Percentiles rank a stretch among this genome's conserved stretches.
Evolutionary conservation across 345 rosid genomes (phyloP).

Genomic region (Anastatica hierochuntica): DNA sequence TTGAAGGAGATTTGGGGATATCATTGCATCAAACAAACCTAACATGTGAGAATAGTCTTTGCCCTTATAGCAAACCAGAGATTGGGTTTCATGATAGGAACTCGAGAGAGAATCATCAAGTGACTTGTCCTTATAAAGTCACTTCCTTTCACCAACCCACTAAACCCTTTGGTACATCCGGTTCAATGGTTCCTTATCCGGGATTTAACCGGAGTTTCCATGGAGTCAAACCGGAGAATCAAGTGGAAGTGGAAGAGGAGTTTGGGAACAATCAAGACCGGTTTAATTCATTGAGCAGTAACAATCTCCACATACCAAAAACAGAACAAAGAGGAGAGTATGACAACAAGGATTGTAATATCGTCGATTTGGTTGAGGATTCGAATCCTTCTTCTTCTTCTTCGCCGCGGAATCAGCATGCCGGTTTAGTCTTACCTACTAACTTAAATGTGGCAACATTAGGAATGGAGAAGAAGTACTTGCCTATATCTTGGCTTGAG

Average conservation of each 20-base stretch:
- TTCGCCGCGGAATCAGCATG: constrained; percentile 2
- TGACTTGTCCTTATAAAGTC: constrained; percentile 44
- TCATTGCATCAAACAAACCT: constrained; percentile 41
- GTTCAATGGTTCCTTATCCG: constrained; percentile 1
- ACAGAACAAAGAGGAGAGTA: background rate
- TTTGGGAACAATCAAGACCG: background rate
- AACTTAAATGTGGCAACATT: background rate
- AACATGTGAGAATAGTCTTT: constrained; percentile 56
- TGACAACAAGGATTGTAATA: background rate
- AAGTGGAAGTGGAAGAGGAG: no score
- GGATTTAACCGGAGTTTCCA: background rate
- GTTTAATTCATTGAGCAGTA: background rate
- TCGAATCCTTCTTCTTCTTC: background rate
- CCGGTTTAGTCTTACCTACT: background rate
- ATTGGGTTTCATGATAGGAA: constrained; percentile 61
- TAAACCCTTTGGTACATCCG: background rate
- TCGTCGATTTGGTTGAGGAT: background rate
- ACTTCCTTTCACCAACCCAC: constrained; percentile 15
- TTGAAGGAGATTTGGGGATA: constrained; percentile 34
- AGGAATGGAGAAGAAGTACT: background rate
- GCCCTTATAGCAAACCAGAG: constrained; percentile 52
- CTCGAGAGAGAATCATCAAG: constrained; percentile 71
- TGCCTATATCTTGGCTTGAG: constrained; percentile 1
- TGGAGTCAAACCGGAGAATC: no score
- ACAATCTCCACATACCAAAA: background rate